Evolutionary conservation across 2,329 filamentous ascomycete species (phyloP), one percentile per base, ranked within the genome.

Genomic region (Metarhizium rileyi): DNA sequence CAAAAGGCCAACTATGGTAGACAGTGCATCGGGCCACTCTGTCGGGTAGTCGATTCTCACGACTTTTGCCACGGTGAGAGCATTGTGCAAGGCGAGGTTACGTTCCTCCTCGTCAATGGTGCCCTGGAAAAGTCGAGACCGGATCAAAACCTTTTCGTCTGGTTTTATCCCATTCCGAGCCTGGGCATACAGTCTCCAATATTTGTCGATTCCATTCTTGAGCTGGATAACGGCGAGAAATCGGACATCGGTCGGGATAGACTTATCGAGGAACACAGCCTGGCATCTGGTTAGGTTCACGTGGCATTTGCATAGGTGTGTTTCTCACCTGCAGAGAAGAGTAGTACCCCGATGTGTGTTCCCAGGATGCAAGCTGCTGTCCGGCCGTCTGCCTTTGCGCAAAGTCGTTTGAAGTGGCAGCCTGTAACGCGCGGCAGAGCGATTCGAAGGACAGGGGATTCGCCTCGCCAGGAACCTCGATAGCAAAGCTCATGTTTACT

Each of bases 191-290:
- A 69, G 57, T 14, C 93, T 80, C 93, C 93, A 98, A 67, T 90
- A 89, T 63, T 86, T 90, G 64, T 97, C 91, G 66, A 97, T 90
- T 49, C 90, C 93, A 66, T 97, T 96, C 66, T 97, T 97, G 48
- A 98, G 76, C 63, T 95, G 87, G 57, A 97, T 95, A 51, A 97
- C 81, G 49, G 91, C 87, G 10, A 96, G 82, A 61, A 95, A 90
- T 53, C 93, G 86, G 48, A 91, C 79, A 60, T 94, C 84, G 51
- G 80, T 69, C 1, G 88, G 86, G 1, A 94, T 72, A 2, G 81
- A 81, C 53, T 81, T 82, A 69, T 95, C 87, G 55, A 95, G 77
- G 64, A 90, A 96, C 33, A 89, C 79, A 57, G 84, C 78, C 84
- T 94, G 61, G 28, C 28, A 16, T 3, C 44, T 28, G 27, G 45